Percentiles rank a stretch among this genome's conserved stretches.
phyloP scores from a whole-genome alignment of 2,329 filamentous ascomycete species.

The Elsinoe batatas region DNA sequence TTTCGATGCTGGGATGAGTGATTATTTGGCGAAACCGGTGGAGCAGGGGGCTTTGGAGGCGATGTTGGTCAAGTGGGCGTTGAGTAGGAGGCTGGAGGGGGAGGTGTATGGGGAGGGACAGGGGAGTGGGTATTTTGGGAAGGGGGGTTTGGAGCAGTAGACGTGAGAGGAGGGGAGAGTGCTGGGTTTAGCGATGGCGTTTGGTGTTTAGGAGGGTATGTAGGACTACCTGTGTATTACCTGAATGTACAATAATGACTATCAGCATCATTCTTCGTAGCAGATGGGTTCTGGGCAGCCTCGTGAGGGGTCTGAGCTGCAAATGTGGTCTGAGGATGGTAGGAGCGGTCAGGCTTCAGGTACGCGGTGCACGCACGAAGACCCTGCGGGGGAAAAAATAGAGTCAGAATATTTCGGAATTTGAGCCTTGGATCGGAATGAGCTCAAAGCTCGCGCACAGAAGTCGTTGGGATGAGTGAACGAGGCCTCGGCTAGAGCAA shows the following conservation, averaged over 20 bases:
- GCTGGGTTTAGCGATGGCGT: slow-evolving; percentile 1
- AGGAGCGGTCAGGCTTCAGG: background rate
- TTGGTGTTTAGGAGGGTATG: background rate
- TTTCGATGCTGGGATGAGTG: slow-evolving; percentile 16
- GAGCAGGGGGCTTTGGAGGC: slow-evolving; percentile 8
- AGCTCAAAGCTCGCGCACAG: background rate
- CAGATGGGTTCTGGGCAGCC: too few relatives aligned
- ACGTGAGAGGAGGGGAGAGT: background rate
- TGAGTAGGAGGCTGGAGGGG: slow-evolving; percentile 1
- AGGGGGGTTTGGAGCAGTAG: background rate
- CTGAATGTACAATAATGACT: background rate
- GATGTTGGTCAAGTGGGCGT: slow-evolving; percentile 12
- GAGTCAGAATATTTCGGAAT: background rate
- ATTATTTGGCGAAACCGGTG: slow-evolving; percentile 15
- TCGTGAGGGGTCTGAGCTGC: background rate
- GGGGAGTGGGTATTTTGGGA: background rate
- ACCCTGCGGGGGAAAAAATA: background rate
- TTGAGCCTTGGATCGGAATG: background rate
- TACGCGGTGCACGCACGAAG: background rate
- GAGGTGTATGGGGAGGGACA: background rate
- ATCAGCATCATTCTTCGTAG: too few relatives aligned
- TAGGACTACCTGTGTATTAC: background rate
- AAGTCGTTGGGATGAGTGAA: background rate
- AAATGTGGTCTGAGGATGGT: background rate
- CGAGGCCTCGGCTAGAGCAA: slow-evolving; percentile 2